Evolutionary conservation across 1,284 basidiomycete species (phyloP).

Genomic region (Pascua sp.): DNA sequence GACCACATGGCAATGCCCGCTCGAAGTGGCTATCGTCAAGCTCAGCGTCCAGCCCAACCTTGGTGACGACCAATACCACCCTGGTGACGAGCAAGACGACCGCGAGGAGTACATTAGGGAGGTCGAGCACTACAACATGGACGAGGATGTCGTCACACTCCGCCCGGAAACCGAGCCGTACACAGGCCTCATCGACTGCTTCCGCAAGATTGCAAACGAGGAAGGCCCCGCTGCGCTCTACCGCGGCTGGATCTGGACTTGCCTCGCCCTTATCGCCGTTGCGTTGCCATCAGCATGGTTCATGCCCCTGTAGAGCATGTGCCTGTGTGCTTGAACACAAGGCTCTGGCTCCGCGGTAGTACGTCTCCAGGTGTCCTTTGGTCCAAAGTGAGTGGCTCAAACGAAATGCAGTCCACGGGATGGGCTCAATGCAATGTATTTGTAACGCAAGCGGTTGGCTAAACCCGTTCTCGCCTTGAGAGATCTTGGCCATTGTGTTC

Average conservation of each 20-base stretch:
- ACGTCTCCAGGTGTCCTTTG: no score
- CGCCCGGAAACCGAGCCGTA: slow-evolving; percentile 85
- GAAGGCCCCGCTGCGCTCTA: slow-evolving; percentile 74
- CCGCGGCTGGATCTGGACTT: slow-evolving; percentile 82
- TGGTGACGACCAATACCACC: slow-evolving; percentile 52
- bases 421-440: no score
- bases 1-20: slow-evolving; percentile 65
- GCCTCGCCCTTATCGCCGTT: slow-evolving; percentile 58
- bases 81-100: slow-evolving; percentile 60
- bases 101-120: slow-evolving; percentile 56
- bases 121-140: slow-evolving; percentile 57
- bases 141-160: slow-evolving; percentile 84
- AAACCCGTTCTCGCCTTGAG: no score
- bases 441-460: no score
- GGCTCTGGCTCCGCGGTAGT: no score
- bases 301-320: no score
- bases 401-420: no score
- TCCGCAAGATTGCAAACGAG: slow-evolving; percentile 71
- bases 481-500: no score
- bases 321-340: no score
- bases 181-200: slow-evolving; percentile 69
- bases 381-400: no score
- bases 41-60: slow-evolving; percentile 81
- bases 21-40: slow-evolving; percentile 77
- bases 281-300: not conserved